Base-by-base conservation (phyloP, 352 stramenopile species). In the Globisporangium emineosum region DNA sequence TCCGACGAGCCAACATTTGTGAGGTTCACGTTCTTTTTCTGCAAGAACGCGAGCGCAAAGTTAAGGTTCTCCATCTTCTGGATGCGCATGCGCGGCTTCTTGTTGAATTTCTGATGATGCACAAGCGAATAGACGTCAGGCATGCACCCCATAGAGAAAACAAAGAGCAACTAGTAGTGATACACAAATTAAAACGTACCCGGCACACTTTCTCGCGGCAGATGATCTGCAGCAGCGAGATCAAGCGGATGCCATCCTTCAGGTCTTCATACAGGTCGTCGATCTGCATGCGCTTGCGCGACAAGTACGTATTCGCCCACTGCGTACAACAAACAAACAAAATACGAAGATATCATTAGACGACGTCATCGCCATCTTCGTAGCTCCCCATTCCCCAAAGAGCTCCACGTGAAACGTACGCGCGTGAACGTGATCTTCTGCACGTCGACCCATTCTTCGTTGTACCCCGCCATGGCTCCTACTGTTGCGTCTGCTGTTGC, bases 41-140 rank as follows among this genome's bases (percentile, higher is more conserved):
- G 83, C 73, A 96, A 77, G 60, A 93, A 96, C 37, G 89, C 83
- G 66, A 97, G 95, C 53, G 89, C 81, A 61, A 97, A 89, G 77
- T 96, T 97, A 19, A 95, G 71, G 67, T 97, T 97, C 72, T 97
- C 90, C 74, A 97, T 92, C 77, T 97, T 97, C 66, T 97, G 90
- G 73, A 97, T 97, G 55, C 90, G 86, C 83, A 97, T 97, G 66
- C 90, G 89, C 63, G 88, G 88, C 62, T 96, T 93, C 74, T 91
- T 93, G 83, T 96, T 97, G 76, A 91, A 94, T 84, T 95, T 96
- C 81, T 94, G 62, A 43, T n/a, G 10, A 43, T n/a, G 9, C 25
- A 51, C 15, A 51, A 23, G 17, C 51, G 51, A 15, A 58, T 6
- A 42, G 19, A 10, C n/a, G 0, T 15, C 43, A 51, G 21, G 17